A percentile compares a stretch with the other conserved stretches of the same genome.
These are phyloP conservation scores for Paraconiothyrium brasiliense DNA, from an alignment of 2,329 filamentous ascomycete genomes.

Conservation along the genomic window DNA sequence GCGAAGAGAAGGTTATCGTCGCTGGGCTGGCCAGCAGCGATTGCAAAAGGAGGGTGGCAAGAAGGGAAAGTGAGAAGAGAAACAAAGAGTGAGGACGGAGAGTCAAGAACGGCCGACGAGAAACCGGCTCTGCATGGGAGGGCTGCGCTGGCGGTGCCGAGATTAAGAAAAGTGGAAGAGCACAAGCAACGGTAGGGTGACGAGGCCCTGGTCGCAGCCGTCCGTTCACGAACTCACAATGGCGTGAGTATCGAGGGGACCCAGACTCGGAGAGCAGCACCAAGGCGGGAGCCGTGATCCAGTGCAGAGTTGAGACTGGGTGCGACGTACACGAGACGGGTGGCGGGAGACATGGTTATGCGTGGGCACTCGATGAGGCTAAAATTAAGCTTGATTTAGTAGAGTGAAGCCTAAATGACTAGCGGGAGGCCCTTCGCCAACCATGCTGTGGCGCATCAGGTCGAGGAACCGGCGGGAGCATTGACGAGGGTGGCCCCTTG, in stretches of 20 bases:
- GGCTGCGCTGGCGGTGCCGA: conserved; percentile 38
- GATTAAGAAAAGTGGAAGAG: conserved; percentile 37
- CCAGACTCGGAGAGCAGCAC: conserved; percentile 43
- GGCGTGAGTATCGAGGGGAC: conserved; percentile 39
- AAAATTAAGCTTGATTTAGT: conserved; percentile 32
- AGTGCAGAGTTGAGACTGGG: conserved; percentile 45
- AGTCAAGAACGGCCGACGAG: conserved; percentile 35
- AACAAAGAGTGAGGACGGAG: conserved; percentile 40
- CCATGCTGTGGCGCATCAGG: conserved; percentile 32
- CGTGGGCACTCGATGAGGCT: conserved; percentile 32
- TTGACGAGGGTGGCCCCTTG: conserved; percentile 41
- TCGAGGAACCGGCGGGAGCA: conserved; percentile 32
- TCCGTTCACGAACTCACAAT: conserved; percentile 33
- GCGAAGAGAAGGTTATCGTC: conserved; percentile 21
- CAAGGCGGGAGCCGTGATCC: conserved; percentile 33
- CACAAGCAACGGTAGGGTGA: conserved; percentile 23
- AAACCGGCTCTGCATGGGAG: conserved; percentile 42
- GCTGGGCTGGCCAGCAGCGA: conserved; percentile 51
- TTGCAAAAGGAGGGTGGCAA: conserved; percentile 39
- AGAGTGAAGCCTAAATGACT: conserved; percentile 25
- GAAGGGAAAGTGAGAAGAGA: conserved; percentile 34
- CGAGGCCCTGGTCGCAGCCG: conserved; percentile 25
- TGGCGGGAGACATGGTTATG: conserved; percentile 38
- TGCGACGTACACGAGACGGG: conserved; percentile 45
- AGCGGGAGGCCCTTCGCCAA: conserved; percentile 32